Base-by-base conservation (phyloP, 2,329 filamentous ascomycete genomes). In the Aureobasidium namibiae region DNA sequence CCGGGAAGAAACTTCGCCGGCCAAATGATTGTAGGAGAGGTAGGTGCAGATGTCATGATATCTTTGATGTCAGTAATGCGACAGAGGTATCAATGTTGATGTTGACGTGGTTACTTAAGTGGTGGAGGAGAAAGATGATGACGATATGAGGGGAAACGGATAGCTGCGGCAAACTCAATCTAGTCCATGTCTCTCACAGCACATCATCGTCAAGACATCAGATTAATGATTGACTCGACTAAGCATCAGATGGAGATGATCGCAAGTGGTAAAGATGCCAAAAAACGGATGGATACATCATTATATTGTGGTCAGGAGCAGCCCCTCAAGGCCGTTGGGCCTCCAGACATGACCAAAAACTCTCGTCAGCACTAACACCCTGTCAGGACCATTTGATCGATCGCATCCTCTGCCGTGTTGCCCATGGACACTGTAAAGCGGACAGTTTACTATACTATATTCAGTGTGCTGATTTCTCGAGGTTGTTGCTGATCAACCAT, bases 1-100 rank as follows among this genome's bases (percentile, higher is more conserved):
- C 71, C 70, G 0, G 71, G 71, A n/a, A 68, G 61, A 61, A 66
- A 72, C 36, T 65, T 61, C 1, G 48, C 10, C 18, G 71, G 70
- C 69, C 69, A 72, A 60, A 66, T 61, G 60, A 72, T 72, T 59
- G 69, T 64, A 14, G 68, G 29, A 9, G 57, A 42, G 21, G 60
- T 56, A 9, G 56, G 54, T 46, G 54, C 18, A 16, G 54, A 48
- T 16, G 54, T 57, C 48, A 38, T 52, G 48, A 29, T 52, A 1
- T 8, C 10, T 36, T 26, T 26, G n/a, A 1, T 23, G 1, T 21
- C 33, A 11, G n/a, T 34, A 5, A 21, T 16, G 10, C 1, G 14
- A 45, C 24, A 45, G 14, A 26, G 1, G 6, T 14, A 6, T 45
- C 2, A 16, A 23, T 31, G 36, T 33, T 26, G 36, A 10, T 41